These are phyloP conservation scores for Alternaria novae-zelandiae DNA, from an alignment of 2,329 filamentous ascomycete species.

Conservation along the genomic window DNA sequence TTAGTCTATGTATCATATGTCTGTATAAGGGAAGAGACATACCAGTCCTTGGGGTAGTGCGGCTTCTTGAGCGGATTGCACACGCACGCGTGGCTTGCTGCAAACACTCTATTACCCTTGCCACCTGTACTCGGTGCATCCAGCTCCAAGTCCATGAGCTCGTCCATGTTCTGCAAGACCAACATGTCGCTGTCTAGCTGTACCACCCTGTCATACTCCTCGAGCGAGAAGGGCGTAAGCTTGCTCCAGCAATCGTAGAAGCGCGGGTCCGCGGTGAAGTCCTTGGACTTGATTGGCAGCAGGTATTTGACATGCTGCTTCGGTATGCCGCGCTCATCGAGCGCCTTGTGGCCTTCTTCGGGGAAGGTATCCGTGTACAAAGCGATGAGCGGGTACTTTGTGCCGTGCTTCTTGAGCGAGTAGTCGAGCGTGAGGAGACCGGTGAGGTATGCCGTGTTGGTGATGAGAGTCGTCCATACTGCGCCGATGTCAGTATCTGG, in stretches of 20 bases:
- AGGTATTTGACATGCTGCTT: slow-evolving; percentile 75
- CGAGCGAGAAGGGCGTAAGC: slow-evolving; percentile 77
- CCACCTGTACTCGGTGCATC: slow-evolving; percentile 63
- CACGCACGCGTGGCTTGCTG: slow-evolving; percentile 82
- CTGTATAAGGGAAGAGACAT: slow-evolving; percentile 5
- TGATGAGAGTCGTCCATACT: slow-evolving; percentile 91
- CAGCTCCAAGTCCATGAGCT: slow-evolving; percentile 82
- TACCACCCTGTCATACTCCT: slow-evolving; percentile 79
- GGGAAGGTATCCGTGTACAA: slow-evolving; percentile 84
- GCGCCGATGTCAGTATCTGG: not conserved
- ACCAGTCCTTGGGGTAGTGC: slow-evolving; percentile 81
- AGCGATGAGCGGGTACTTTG: slow-evolving; percentile 79
- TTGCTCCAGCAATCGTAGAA: slow-evolving; percentile 94
- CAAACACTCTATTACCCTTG: slow-evolving; percentile 72
- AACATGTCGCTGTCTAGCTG: slow-evolving; percentile 92
- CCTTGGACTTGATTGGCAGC: slow-evolving; percentile 66
- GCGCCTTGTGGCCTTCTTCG: slow-evolving; percentile 68
- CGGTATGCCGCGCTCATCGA: slow-evolving; percentile 72
- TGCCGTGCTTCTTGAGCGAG: slow-evolving; percentile 69
- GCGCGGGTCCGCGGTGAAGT: slow-evolving; percentile 78
- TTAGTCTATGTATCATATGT: not conserved
- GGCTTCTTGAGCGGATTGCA: slow-evolving; percentile 81
- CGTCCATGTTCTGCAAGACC: slow-evolving; percentile 84
- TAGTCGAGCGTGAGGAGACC: slow-evolving; percentile 83
- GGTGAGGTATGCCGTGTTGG: slow-evolving; percentile 80